Evolutionary conservation across 2,329 filamentous ascomycete genomes (phyloP), one percentile per base, ranked within the genome.

Genomic region (Cytospora chrysosperma): DNA sequence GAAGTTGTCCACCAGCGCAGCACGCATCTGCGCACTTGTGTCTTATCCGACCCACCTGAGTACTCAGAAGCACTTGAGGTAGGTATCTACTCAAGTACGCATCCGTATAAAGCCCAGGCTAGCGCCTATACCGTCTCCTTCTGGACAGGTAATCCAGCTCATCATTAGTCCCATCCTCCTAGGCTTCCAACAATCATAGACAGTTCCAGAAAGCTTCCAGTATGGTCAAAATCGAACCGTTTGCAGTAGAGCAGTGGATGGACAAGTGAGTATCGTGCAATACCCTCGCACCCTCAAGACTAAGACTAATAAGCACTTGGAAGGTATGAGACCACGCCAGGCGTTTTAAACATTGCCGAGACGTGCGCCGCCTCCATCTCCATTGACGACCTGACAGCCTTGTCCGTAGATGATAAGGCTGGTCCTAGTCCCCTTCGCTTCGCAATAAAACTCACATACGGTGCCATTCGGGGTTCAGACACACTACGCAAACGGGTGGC

Each of bases 351-450:
- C 74, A 84, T 94, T 56, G 89, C 90, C 63, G 91, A 94, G 75
- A 94, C 91, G 0, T 94, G 91, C 72, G 89, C 86, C 62, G 86
- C 88, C 2, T 92, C 89, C 4, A 80, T 94, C 26, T 93, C 90
- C 0, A 77, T 94, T 64, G 81, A 89, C 27, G 85, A 93, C 55
- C 80, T 94, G 4, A 76, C 81, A 12, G 75, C 75, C 0, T 75
- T 94, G 28, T 87, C 79, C 63, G 83, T 84, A 52, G 82, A 87
- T 68, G 82, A 87, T 68, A 82, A 84, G 57, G 70, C 73, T 59
- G 67, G 71, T 7, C 67, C 74, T 67, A 61, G 75, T 63, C 75
- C 82, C 70, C 59, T 84, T 77, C 71, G 78, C 77, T 79, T 84
- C 6, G 83, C 84, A 5, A 83, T 77, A 56, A 83, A 83, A 67